phyloP scores from a whole-genome alignment of 257 asterid species.

The Fraxinus quadrangulata region DNA sequence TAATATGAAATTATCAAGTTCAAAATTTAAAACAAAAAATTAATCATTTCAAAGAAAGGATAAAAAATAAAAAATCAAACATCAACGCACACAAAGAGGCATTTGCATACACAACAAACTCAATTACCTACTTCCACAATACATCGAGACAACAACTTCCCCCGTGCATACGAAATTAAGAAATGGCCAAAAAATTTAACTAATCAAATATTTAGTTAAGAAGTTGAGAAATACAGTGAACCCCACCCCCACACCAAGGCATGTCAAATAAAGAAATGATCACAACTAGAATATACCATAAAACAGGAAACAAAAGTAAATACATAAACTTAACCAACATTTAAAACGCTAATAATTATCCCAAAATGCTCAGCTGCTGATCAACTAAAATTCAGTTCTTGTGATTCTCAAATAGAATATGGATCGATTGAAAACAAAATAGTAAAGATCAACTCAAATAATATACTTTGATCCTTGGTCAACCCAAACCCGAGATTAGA shows the following conservation, averaged over 20 bases:
- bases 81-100: constrained; percentile 3
- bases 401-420: constrained; percentile 5
- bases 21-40: background rate
- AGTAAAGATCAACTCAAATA: constrained; percentile 16
- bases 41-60: constrained; percentile 4
- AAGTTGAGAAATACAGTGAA: background rate
- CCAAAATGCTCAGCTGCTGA: constrained; percentile 1
- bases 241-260: background rate
- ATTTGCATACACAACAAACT: constrained; percentile 11
- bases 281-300: constrained; percentile 5
- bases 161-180: constrained; percentile 13
- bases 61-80: background rate
- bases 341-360: background rate
- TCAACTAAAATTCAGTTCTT: constrained; percentile 19
- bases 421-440: constrained; percentile 15
- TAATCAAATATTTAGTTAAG: background rate
- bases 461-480: constrained; percentile 30
- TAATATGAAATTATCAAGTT: background rate
- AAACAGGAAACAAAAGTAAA: constrained; percentile 10
- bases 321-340: constrained; percentile 11
- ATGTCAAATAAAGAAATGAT: constrained; percentile 36
- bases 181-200: constrained; percentile 9
- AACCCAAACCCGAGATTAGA: constrained; percentile 24
- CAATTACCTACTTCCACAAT: constrained; percentile 17
- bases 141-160: constrained; percentile 9